A percentile compares a stretch with the other conserved stretches of the same genome.
Evolutionary conservation across 306 rosid species (phyloP).

Genomic region (Casuarina equisetifolia): DNA sequence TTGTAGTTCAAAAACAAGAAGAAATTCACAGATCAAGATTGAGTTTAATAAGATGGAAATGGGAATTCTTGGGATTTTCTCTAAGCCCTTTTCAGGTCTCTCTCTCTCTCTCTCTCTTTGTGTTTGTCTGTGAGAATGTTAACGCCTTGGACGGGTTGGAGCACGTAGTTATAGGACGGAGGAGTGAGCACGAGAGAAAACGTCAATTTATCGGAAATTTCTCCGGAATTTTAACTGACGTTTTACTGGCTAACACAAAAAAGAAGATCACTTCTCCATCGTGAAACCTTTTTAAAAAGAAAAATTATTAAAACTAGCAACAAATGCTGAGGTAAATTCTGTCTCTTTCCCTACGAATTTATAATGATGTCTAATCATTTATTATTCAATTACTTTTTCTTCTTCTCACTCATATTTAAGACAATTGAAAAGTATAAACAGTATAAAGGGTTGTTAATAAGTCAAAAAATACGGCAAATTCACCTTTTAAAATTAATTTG

Average conservation of each 20-base stretch:
- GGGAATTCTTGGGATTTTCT: not conserved
- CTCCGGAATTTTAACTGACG: not conserved
- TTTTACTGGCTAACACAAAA: not conserved
- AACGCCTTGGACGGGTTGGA: not conserved
- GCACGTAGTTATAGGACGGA: not conserved
- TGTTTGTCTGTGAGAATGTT: not conserved
- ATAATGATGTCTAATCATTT: too few species aligned
- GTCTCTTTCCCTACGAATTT: too few species aligned
- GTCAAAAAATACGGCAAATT: too few species aligned
- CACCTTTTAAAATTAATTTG: too few species aligned
- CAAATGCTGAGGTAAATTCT: too few species aligned
- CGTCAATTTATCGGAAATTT: slow-evolving; percentile 20
- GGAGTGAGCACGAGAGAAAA: not conserved
- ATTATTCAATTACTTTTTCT: too few species aligned
- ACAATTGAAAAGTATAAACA: too few species aligned
- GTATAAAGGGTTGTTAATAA: too few species aligned
- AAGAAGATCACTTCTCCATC: too few species aligned
- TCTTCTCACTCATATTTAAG: too few species aligned
- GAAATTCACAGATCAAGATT: not conserved
- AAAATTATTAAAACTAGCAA: too few species aligned
- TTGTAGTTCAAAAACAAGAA: not conserved
- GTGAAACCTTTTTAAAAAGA: too few species aligned
- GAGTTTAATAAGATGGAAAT: not conserved
- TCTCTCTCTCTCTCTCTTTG: not conserved
- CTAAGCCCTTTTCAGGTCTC: not conserved